Evolutionary conservation across 805 yeast genomes (phyloP).

Genomic region (Torulaspora franciscae): DNA sequence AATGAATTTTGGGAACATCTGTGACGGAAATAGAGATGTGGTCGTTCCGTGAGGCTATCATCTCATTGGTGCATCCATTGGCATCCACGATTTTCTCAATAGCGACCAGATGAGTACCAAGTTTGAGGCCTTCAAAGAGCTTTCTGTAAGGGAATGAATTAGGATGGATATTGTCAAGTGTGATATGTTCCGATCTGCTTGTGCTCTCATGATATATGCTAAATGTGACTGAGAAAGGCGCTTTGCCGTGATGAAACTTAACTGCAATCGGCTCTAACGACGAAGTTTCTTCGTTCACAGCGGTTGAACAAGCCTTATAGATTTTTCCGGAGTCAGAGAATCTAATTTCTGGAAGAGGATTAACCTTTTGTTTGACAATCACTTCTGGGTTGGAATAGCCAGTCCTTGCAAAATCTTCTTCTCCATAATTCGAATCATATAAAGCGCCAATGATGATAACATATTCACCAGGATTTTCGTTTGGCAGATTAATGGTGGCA

Average conservation of each 20-base stretch:
- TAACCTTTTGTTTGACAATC: slow-evolving; percentile 48
- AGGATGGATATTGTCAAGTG: slow-evolving; percentile 42
- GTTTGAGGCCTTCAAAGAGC: slow-evolving; percentile 47
- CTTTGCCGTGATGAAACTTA: slow-evolving; percentile 46
- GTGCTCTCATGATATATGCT: slow-evolving; percentile 56
- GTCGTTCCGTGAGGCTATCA: slow-evolving; percentile 36
- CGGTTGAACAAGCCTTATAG: slow-evolving; percentile 47
- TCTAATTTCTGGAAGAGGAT: slow-evolving; percentile 54
- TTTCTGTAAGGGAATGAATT: slow-evolving; percentile 38
- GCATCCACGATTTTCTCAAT: slow-evolving; percentile 58
- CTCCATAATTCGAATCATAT: slow-evolving; percentile 59
- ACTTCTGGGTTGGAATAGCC: slow-evolving; percentile 31
- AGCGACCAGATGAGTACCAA: slow-evolving; percentile 67
- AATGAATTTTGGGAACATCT: slow-evolving; percentile 66
- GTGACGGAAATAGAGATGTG: slow-evolving; percentile 57
- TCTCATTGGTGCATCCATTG: slow-evolving; percentile 58
- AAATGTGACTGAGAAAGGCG: slow-evolving; percentile 58
- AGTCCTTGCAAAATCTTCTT: slow-evolving; percentile 33
- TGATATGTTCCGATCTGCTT: slow-evolving; percentile 46
- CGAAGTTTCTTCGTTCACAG: slow-evolving; percentile 33
- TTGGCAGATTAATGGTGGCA: slow-evolving; percentile 44
- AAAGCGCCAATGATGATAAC: slow-evolving; percentile 56
- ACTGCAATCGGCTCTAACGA: slow-evolving; percentile 51
- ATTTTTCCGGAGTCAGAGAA: slow-evolving; percentile 46
- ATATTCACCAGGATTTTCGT: slow-evolving; percentile 54